Conservation (phyloP, 1,284 basidiomycete genomes). For the Mycosarcoma mackinlayi region DNA sequence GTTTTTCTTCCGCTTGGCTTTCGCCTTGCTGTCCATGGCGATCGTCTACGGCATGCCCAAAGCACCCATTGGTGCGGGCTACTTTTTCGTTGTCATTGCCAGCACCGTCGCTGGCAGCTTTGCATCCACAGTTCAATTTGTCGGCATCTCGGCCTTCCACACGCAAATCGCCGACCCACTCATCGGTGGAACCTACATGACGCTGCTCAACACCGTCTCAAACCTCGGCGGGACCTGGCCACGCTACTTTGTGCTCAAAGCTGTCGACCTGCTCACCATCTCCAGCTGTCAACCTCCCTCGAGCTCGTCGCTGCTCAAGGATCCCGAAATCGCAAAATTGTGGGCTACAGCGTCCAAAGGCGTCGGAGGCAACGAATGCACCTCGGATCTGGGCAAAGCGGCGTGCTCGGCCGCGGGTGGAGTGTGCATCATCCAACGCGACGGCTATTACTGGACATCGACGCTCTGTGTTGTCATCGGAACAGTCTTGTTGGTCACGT, state of each 20-base stretch:
- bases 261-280: slow-evolving; percentile 63
- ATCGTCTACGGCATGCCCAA: slow-evolving; percentile 86
- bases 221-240: slow-evolving; percentile 99
- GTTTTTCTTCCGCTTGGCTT: slow-evolving; percentile 85
- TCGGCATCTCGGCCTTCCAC: slow-evolving; percentile 97
- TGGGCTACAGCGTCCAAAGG: slow-evolving; percentile 37
- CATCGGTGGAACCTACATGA: slow-evolving; percentile 78
- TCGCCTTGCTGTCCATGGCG: slow-evolving; percentile 77
- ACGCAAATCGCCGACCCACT: slow-evolving; percentile 95
- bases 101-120: slow-evolving; percentile 88
- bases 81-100: slow-evolving; percentile 81
- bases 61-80: slow-evolving; percentile 73
- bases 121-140: slow-evolving; percentile 95
- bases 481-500: slow-evolving; percentile 77
- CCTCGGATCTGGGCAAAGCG: slow-evolving; percentile 75
- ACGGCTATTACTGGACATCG: slow-evolving; percentile 92
- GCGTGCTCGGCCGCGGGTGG: slow-evolving; percentile 82
- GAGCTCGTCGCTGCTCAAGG: slow-evolving; percentile 26
- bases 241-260: slow-evolving; percentile 87
- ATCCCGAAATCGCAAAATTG: slow-evolving; percentile 38
- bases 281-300: slow-evolving; percentile 53
- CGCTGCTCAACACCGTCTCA: slow-evolving; percentile 91
- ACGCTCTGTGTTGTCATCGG: slow-evolving; percentile 82
- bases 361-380: slow-evolving; percentile 54
- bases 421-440: slow-evolving; percentile 81